phyloP scores from a whole-genome alignment of 148 eudicot genomes.

The Arctostaphylos glauca region DNA sequence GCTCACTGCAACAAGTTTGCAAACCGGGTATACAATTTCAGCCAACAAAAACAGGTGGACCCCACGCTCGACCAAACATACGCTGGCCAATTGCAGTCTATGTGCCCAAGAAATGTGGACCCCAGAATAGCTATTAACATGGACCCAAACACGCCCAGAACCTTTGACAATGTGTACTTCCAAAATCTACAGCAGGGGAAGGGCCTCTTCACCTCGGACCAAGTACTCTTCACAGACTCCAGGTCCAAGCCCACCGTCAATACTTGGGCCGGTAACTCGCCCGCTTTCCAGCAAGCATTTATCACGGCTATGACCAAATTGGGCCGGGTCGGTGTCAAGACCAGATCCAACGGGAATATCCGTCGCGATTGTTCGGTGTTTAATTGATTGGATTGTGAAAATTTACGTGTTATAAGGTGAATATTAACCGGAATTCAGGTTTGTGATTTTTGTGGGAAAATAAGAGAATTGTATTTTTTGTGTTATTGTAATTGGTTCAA shows the following conservation, averaged over 20 bases:
- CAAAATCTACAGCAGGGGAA: conserved; percentile 59
- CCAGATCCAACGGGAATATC: conserved; percentile 44
- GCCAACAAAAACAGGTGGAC: conserved; percentile 39
- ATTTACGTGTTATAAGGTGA: too few relatives aligned
- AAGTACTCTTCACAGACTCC: conserved; percentile 65
- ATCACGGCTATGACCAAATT: conserved; percentile 43
- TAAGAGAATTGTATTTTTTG: not conserved
- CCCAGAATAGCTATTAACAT: conserved; percentile 66
- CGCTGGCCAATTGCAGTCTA: conserved; percentile 42
- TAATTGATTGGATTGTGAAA: conserved; percentile 21
- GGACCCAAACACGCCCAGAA: conserved; percentile 66
- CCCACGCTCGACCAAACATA: conserved; percentile 59
- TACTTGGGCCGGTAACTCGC: conserved; percentile 35
- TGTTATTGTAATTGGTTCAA: not conserved
- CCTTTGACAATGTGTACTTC: conserved; percentile 67
- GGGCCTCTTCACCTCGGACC: conserved; percentile 83
- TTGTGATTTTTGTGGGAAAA: not conserved
- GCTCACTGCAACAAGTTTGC: conserved; percentile 73
- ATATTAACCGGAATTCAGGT: not conserved
- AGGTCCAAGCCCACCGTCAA: conserved; percentile 52
- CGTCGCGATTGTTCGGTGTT: conserved; percentile 42
- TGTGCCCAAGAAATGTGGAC: conserved; percentile 79
- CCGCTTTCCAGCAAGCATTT: conserved; percentile 38
- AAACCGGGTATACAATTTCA: conserved; percentile 68
- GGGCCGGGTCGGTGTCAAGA: conserved; percentile 62